phyloP scores from a whole-genome alignment of 2,329 filamentous ascomycete genomes.

The Diaporthe vaccinii region DNA sequence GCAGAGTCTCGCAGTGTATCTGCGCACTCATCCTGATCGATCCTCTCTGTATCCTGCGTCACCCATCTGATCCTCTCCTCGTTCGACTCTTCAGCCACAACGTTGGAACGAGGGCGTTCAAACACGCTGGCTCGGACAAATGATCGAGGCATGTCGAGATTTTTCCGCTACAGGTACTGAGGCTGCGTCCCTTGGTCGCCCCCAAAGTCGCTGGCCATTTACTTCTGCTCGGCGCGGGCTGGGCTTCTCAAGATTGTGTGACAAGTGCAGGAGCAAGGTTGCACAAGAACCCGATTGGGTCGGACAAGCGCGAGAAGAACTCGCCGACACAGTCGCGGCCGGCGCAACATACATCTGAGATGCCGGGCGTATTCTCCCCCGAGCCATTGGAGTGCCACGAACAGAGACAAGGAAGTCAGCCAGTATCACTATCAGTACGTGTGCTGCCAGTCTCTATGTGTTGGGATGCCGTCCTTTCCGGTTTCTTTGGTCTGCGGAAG shows the following conservation, averaged over 20 bases:
- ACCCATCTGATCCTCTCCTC: background rate
- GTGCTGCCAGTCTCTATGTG: background rate
- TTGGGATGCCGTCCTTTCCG: background rate
- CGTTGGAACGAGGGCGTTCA: conserved; percentile 4
- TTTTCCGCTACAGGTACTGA: conserved; percentile 9
- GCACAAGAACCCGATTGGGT: conserved; percentile 7
- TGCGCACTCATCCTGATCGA: conserved; percentile 1
- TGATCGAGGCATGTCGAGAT: background rate
- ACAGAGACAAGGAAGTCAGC: background rate
- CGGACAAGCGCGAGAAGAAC: conserved; percentile 5
- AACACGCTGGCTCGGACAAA: background rate
- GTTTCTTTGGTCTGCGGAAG: background rate
- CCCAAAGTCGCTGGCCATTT: background rate
- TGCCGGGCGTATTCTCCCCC: background rate
- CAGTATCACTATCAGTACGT: background rate
- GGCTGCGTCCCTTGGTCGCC: conserved; percentile 22
- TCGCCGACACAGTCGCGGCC: background rate
- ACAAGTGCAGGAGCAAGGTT: background rate
- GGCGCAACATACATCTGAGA: background rate
- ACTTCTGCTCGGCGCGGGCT: background rate
- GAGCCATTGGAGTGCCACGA: background rate
- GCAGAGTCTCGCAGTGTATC: background rate
- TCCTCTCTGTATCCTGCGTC: background rate
- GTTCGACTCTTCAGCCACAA: conserved; percentile 26
- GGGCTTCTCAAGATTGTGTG: background rate